Evolutionary conservation across 371 early-diverging fungal species (phyloP), one percentile per base, ranked within the genome.

Genomic region (Batrachochytrium dendrobatidis): DNA sequence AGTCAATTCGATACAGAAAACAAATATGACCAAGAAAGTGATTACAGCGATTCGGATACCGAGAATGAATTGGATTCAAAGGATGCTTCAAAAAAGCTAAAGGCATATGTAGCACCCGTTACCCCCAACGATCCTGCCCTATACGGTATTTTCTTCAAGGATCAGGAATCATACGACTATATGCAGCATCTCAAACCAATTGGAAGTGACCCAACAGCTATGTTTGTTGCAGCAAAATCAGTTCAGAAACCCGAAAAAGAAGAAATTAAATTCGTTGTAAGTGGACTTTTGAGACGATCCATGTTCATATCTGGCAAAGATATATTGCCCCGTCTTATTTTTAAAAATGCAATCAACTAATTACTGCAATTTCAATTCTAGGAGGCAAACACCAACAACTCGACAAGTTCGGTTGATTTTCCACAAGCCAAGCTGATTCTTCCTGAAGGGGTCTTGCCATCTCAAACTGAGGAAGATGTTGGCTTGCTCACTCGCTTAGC

Each of bases 151-250:
- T 88, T 82, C 62, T 90, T 85, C 70, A 87, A 88, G 56, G 94
- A 95, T 69, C 75, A 70, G 59, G 64, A 81, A 31, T 78, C 88
- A 25, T 97, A 95, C 68, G 92, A 97, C 70, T 97, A 97, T 71
- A 77, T 85, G 56, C 86, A 94, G 77, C 96, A 97, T 63, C 77
- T 97, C 70, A 85, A 83, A 51, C 74, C 81, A 18, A 91, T 95
- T 15, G 95, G 95, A n/a, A 72, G 66, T 31, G 66, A 74, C 25
- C 79, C 87, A 7, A 87, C 84, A 50, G 89, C 90, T 10, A 86
- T 93, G 34, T 86, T 88, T 58, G 64, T 96, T 61, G 83, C 83
- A 56, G 87, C 90, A 17, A 71, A 71, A 50, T 18, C n/a, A 10
- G 58, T 33, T 17, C 34, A 57, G 44, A 60, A 76, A 63, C 72